These are phyloP conservation scores for Cercophora newfieldiana DNA, from an alignment of 495 filamentous ascomycete species.

Conservation along the genomic window DNA sequence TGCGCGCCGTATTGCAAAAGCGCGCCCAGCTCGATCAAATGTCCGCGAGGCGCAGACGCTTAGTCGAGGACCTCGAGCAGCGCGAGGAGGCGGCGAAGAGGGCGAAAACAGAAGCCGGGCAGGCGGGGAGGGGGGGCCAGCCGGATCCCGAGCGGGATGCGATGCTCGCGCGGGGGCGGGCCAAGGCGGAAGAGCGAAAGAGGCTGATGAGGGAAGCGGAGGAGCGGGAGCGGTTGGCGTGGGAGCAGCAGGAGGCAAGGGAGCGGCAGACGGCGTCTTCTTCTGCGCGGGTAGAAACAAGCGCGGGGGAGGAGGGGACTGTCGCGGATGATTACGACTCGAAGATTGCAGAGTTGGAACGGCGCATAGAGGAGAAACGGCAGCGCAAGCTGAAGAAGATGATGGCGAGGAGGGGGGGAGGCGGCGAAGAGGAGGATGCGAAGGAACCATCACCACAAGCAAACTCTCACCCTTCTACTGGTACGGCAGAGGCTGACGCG, in stretches of 20 bases:
- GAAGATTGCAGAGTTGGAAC: constrained; percentile 43
- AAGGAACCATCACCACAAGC: constrained; percentile 10
- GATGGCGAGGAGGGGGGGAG: constrained; percentile 28
- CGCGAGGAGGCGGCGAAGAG: constrained; percentile 34
- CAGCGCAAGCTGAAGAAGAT: constrained; percentile 39
- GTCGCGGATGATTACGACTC: constrained; percentile 36
- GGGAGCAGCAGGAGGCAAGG: constrained; percentile 22
- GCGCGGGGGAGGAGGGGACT: constrained; percentile 8
- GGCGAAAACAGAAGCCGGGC: constrained; percentile 15
- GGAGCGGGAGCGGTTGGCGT: constrained; percentile 35
- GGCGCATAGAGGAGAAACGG: constrained; percentile 30
- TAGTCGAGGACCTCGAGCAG: constrained; percentile 43
- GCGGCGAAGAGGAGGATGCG: background rate
- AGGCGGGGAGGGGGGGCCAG: background rate
- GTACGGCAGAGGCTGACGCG: constrained; percentile 35
- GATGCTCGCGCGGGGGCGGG: constrained; percentile 27
- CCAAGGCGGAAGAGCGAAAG: constrained; percentile 37
- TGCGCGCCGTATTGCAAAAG: constrained; percentile 42
- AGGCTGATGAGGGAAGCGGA: constrained; percentile 43
- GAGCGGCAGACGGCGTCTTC: constrained; percentile 14
- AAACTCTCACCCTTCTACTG: constrained; percentile 19
- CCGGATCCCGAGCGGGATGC: constrained; percentile 24
- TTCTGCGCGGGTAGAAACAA: constrained; percentile 10
- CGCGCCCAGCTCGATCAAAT: constrained; percentile 30
- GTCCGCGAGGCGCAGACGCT: constrained; percentile 31